phyloP scores from a whole-genome alignment of 176 grass and related monocot species.

The Paspalum vaginatum region DNA sequence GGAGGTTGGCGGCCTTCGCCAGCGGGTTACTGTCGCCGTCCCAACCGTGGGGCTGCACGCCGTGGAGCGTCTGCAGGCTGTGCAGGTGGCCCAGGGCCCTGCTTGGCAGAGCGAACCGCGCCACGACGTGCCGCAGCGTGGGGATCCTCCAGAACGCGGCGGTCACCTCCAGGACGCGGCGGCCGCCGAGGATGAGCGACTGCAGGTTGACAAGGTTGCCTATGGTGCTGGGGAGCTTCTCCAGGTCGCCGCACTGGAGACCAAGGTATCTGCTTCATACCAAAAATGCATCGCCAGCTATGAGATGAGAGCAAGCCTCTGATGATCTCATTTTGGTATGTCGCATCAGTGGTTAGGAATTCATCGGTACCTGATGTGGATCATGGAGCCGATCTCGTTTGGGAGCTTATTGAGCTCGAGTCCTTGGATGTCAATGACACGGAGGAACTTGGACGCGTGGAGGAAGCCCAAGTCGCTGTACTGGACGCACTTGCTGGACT shows the following conservation, averaged over 20 bases:
- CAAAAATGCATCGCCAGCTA: neutral
- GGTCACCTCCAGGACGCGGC: conserved; percentile 31
- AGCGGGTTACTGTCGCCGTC: conserved; percentile 24
- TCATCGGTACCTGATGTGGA: conserved; percentile 54
- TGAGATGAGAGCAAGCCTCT: neutral
- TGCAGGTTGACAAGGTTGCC: conserved; percentile 65
- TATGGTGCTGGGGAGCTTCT: conserved; percentile 48
- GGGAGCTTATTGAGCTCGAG: conserved; percentile 56
- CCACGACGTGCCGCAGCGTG: conserved; percentile 53
- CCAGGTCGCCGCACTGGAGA: conserved; percentile 30
- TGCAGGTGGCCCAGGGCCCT: conserved; percentile 45
- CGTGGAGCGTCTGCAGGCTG: conserved; percentile 56
- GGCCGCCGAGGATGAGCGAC: conserved; percentile 47
- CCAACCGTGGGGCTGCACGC: conserved; percentile 42
- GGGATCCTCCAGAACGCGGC: conserved; percentile 56
- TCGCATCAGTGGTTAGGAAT: neutral
- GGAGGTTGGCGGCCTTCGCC: conserved; percentile 47
- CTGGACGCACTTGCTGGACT: conserved; percentile 16
- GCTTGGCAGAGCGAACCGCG: conserved; percentile 41
- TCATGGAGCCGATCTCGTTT: conserved; percentile 49
- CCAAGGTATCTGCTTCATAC: conserved; percentile 39
- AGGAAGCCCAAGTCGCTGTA: conserved; percentile 49
- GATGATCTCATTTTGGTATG: neutral
- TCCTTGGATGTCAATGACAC: conserved; percentile 57
- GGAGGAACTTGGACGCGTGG: conserved; percentile 58